Percentiles rank a stretch among this genome's conserved stretches.
These are phyloP conservation scores for Alternaria burnsii DNA, from an alignment of 2,329 filamentous ascomycete species.

Conservation along the genomic window DNA sequence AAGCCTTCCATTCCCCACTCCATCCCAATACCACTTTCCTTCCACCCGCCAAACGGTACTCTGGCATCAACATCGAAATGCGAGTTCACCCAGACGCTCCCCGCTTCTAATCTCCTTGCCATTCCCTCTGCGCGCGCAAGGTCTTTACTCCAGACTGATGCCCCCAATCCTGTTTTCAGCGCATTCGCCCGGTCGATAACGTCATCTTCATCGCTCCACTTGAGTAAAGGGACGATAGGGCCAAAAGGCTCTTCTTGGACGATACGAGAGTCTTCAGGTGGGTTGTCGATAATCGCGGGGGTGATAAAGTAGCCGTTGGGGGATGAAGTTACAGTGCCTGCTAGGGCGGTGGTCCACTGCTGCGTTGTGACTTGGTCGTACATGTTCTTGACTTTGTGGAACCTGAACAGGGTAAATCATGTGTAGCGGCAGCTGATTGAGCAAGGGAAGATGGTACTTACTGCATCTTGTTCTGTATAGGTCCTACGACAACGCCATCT, in stretches of 20 bases:
- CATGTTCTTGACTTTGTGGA: not conserved
- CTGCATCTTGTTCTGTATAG: not conserved
- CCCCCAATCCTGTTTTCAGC: conserved; percentile 39
- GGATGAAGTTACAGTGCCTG: conserved; percentile 60
- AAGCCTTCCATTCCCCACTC: conserved; percentile 61
- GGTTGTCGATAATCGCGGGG: conserved; percentile 62
- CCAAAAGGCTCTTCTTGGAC: not conserved
- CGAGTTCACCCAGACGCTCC: conserved; percentile 60
- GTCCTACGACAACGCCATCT: not conserved
- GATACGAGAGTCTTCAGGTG: conserved; percentile 54
- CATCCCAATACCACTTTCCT: conserved; percentile 78
- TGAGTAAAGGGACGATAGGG: not conserved
- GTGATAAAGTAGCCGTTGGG: conserved; percentile 64
- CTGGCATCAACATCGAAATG: conserved; percentile 45
- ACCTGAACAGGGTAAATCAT: not conserved
- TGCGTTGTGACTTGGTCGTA: not conserved
- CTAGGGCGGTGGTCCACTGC: not conserved
- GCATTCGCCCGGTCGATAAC: conserved; percentile 57
- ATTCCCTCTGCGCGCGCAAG: conserved; percentile 52
- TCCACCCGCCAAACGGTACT: conserved; percentile 73
- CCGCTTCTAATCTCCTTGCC: conserved; percentile 57
- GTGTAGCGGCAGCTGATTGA: not conserved
- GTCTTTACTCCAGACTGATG: not conserved
- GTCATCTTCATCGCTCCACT: conserved; percentile 63
- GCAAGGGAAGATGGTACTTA: not conserved